Conservation (phyloP, 768 basidiomycete species). For the Cystobasidium onofrii region DNA sequence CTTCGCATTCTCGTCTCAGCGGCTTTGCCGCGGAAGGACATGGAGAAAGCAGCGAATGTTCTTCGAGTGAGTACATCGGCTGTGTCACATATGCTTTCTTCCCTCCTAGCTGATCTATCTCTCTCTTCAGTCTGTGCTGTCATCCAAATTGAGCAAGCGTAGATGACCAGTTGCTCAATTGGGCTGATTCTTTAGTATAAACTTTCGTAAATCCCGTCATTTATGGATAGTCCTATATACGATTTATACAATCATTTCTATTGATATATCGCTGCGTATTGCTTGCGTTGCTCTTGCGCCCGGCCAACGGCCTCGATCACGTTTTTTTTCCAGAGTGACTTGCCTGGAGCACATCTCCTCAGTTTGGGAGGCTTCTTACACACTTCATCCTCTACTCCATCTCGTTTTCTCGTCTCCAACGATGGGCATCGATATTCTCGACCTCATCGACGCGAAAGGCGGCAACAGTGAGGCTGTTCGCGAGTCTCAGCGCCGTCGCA, state of each 20-base stretch:
- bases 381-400: no score
- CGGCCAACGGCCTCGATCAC: not conserved
- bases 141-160: slow-evolving; percentile 6
- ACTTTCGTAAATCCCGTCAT: no score
- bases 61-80: slow-evolving; percentile 50
- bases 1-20: slow-evolving; percentile 73
- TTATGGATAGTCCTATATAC: no score
- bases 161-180: not conserved
- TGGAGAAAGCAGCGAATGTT: slow-evolving; percentile 72
- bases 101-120: not conserved
- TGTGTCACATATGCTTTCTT: not conserved
- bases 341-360: no score
- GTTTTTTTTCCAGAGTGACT: not conserved
- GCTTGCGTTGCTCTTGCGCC: not conserved
- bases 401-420: no score
- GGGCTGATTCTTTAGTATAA: no score
- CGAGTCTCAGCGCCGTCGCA: slow-evolving; percentile 85
- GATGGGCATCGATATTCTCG: slow-evolving; percentile 41
- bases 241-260: no score
- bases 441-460: slow-evolving; percentile 49
- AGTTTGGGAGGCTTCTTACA: no score
- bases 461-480: slow-evolving; percentile 83
- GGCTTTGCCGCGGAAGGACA: slow-evolving; percentile 77
- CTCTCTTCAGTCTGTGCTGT: slow-evolving; percentile 9
- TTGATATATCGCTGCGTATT: not conserved